Evolutionary conservation across 306 rosid species (phyloP).

Genomic region (Vigna nakashimae): DNA sequence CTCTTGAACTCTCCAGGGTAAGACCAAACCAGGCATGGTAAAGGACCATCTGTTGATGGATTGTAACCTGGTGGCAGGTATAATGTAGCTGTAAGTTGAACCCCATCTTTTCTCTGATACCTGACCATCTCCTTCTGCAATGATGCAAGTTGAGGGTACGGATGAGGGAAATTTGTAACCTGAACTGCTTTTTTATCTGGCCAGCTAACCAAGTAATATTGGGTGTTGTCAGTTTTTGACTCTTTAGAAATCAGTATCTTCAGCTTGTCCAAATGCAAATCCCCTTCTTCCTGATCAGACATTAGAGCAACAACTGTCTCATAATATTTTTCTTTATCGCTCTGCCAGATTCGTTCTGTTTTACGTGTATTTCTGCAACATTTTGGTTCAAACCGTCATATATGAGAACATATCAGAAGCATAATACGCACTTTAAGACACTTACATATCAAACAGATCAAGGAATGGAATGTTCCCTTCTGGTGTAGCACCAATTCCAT

Average conservation of each 20-base stretch:
- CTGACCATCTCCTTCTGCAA: constrained; percentile 97
- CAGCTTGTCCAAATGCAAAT: constrained; percentile 69
- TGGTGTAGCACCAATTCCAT: constrained; percentile 93
- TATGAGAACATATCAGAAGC: constrained; percentile 34
- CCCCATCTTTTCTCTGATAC: constrained; percentile 97
- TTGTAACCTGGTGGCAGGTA: constrained; percentile 94
- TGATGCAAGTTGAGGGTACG: constrained; percentile 92
- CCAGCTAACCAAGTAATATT: constrained; percentile 84
- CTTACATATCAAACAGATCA: constrained; percentile 96
- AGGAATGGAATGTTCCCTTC: constrained; percentile 97
- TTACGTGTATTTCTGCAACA: constrained; percentile 84
- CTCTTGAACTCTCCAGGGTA: constrained; percentile 99
- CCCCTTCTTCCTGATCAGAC: constrained; percentile 96
- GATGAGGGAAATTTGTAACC: constrained; percentile 96
- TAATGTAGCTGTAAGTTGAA: constrained; percentile 93
- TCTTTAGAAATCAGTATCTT: constrained; percentile 90
- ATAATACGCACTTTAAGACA: constrained; percentile 42
- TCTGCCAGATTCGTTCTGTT: constrained; percentile 95
- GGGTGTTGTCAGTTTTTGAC: constrained; percentile 97
- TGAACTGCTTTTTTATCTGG: constrained; percentile 74
- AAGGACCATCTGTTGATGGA: constrained; percentile 89
- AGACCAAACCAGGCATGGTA: constrained; percentile 98
- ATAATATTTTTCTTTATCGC: constrained; percentile 79
- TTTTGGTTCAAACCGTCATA: constrained; percentile 51
- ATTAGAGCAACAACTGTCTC: constrained; percentile 90